Evolutionary conservation across 2,329 filamentous ascomycete species (phyloP).

Genomic region (Camptophora hylomeconis): DNA sequence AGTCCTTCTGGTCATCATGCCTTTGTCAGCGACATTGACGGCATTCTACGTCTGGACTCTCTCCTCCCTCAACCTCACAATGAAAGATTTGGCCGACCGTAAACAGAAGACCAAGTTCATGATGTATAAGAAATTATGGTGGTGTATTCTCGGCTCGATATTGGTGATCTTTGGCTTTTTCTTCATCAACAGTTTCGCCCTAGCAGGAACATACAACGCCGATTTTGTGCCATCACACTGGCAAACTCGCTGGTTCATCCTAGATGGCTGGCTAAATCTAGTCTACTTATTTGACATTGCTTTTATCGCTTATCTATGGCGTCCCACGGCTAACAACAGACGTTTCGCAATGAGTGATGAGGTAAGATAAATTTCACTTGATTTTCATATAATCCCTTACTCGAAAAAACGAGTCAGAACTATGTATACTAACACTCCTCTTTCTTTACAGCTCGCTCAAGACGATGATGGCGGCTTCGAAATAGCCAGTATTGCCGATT

Average conservation of each 20-base stretch:
- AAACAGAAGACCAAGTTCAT: slow-evolving; percentile 85
- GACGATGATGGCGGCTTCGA: slow-evolving; percentile 98
- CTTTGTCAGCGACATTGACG: slow-evolving; percentile 79
- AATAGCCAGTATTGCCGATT: slow-evolving; percentile 63
- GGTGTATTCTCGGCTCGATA: slow-evolving; percentile 86
- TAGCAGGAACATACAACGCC: slow-evolving; percentile 70
- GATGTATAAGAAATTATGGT: slow-evolving; percentile 99
- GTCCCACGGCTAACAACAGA: slow-evolving; percentile 90
- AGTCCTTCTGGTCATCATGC: slow-evolving; percentile 84
- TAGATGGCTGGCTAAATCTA: slow-evolving; percentile 94
- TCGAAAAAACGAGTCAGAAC: background rate
- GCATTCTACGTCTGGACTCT: slow-evolving; percentile 98
- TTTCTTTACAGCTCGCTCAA: slow-evolving; percentile 58
- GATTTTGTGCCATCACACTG: slow-evolving; percentile 94
- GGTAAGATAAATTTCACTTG: slow-evolving; percentile 29
- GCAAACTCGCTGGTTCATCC: slow-evolving; percentile 93
- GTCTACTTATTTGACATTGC: slow-evolving; percentile 90
- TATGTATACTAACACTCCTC: slow-evolving; percentile 3
- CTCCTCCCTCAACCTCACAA: slow-evolving; percentile 84
- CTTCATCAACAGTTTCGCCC: slow-evolving; percentile 94
- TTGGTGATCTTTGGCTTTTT: slow-evolving; percentile 96
- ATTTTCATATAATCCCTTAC: background rate
- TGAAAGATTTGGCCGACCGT: slow-evolving; percentile 88
- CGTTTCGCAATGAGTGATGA: slow-evolving; percentile 98
- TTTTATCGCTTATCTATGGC: slow-evolving; percentile 91